Evolutionary conservation across 345 rosid genomes (phyloP), one percentile per base, ranked within the genome.

Genomic region (Draba incana): DNA sequence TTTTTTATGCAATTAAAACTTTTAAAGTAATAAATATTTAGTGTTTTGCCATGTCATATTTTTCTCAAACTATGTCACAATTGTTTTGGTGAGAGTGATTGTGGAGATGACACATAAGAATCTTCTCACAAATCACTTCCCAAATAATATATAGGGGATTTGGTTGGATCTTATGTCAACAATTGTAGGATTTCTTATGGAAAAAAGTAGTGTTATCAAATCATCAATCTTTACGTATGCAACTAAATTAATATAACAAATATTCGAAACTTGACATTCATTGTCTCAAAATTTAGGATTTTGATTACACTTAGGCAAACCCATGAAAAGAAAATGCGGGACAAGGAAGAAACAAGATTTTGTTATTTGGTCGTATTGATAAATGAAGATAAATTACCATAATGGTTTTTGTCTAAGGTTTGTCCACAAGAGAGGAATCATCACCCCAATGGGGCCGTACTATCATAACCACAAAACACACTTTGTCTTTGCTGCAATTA

Each of bases 401-500:
- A 38, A 56, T 72, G 76, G 64, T 54, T 46, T 61, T 55, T 72
- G 76, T 64, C 76, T 41, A 48, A 47, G 65, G 59, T 56, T 28
- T 72, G 76, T 64, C 76, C 39, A 39, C 59, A 49, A 64, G 24
- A 64, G 52, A 64, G 58, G 76, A 28, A 72, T 72, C 76, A 64
- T 64, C 38, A 47, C 16, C 70, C 31, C 20, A 30, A 43, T 64
- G 65, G 58, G 64, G 54, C 75, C 69, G 31, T 24, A 44, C 11
- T 27, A 64, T 57, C 65, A 57, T 28, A 41, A 8, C 69, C 75
- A 63, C 64, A 63, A 63, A 53, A 50, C 38, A 57, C 51, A 64
- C 46, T 57, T 64, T 72, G 59, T 72, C 76, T 57, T 63, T 39
- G 38, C 38, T 72, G 20, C 53, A 48, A 57, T 64, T 53, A 64